These are phyloP conservation scores for Hirsutella minnesotensis DNA, from an alignment of 2,329 filamentous ascomycete genomes.

Conservation along the genomic window DNA sequence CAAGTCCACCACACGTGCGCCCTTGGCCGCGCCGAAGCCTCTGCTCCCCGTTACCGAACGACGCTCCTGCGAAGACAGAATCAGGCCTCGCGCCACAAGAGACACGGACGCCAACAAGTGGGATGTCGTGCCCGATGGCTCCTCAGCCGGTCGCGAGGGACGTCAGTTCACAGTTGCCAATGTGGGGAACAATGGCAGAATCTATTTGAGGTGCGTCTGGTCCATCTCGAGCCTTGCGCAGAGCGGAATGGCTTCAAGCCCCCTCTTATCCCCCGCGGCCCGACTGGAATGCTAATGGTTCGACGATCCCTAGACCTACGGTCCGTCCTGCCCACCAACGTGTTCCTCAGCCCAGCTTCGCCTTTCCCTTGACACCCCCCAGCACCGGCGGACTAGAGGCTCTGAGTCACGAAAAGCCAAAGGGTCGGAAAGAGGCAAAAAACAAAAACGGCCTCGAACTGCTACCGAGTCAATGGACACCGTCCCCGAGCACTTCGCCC, in stretches of 20 bases:
- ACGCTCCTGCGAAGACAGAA: slow-evolving; percentile 28
- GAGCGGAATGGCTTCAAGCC: background rate
- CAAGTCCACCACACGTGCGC: slow-evolving; percentile 6
- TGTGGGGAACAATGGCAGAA: slow-evolving; percentile 71
- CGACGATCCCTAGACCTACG: slow-evolving; percentile 35
- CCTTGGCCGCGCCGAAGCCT: slow-evolving; percentile 18
- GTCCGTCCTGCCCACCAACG: slow-evolving; percentile 49
- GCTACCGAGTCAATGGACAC: slow-evolving; percentile 28
- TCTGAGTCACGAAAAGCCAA: slow-evolving; percentile 18
- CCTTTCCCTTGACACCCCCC: slow-evolving; percentile 49
- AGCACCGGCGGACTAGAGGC: slow-evolving; percentile 44
- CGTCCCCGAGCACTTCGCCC: slow-evolving; percentile 26
- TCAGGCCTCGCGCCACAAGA: slow-evolving; percentile 29
- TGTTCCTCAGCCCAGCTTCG: slow-evolving; percentile 48
- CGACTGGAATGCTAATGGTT: slow-evolving; percentile 9
- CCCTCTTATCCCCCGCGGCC: background rate
- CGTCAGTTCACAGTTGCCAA: slow-evolving; percentile 71
- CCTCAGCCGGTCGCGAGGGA: slow-evolving; percentile 50
- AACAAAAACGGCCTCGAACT: slow-evolving; percentile 8
- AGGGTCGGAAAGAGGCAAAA: slow-evolving; percentile 7
- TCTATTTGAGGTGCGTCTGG: slow-evolving; percentile 60
- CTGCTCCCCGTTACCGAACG: slow-evolving; percentile 36
- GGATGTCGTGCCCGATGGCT: slow-evolving; percentile 47
- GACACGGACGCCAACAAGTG: slow-evolving; percentile 42
- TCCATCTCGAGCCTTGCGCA: background rate